A percentile compares a stretch with the other conserved stretches of the same genome.
Conservation (phyloP, 768 basidiomycete genomes). For the Mycena rosella region DNA sequence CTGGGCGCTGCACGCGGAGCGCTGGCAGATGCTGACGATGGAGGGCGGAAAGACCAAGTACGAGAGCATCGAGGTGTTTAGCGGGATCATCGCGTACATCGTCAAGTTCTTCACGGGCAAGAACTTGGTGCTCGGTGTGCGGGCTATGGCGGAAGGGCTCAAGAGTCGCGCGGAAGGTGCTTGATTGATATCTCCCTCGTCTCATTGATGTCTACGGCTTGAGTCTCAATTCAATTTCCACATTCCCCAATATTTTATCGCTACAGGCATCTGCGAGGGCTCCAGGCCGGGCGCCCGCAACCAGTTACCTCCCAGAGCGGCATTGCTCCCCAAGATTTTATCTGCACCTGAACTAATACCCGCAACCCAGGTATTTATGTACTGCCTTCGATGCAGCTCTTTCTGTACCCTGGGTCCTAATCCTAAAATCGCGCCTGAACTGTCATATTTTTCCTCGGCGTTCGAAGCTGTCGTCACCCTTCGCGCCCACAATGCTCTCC, state of each 20-base stretch:
- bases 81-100: constrained; percentile 66
- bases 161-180: constrained; percentile 16
- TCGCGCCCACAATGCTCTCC: background rate
- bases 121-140: constrained; percentile 23
- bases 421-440: too few relatives aligned
- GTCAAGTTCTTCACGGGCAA: constrained; percentile 41
- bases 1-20: constrained; percentile 45
- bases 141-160: constrained; percentile 32
- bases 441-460: too few relatives aligned
- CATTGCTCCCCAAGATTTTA: too few relatives aligned
- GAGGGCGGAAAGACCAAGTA: constrained; percentile 68
- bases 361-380: too few relatives aligned
- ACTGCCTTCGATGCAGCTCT: too few relatives aligned
- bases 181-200: constrained; percentile 4
- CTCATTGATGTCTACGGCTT: background rate
- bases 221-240: background rate
- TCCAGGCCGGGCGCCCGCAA: too few relatives aligned
- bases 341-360: too few relatives aligned
- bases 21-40: constrained; percentile 72
- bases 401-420: too few relatives aligned
- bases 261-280: too few relatives aligned
- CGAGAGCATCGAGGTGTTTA: constrained; percentile 73
- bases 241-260: background rate
- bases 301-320: too few relatives aligned
- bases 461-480: too few relatives aligned